phyloP scores from a whole-genome alignment of 75 land plant species.

The Chamaecyparis obtusa region DNA sequence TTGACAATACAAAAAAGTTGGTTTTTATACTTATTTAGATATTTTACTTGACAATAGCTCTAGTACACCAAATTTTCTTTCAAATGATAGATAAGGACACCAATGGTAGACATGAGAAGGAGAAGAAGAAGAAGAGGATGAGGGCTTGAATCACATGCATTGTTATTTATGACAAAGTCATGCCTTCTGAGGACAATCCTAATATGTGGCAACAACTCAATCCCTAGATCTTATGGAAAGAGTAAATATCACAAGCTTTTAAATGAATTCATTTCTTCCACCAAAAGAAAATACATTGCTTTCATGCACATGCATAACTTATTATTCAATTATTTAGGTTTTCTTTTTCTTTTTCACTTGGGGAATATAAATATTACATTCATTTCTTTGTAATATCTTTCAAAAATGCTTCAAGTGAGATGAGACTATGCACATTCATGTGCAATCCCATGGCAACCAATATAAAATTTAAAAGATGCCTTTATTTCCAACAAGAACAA shows the following conservation, averaged over 20 bases:
- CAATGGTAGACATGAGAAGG: conserved; percentile 36
- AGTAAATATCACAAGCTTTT: conserved; percentile 11
- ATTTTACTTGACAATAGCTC: background rate
- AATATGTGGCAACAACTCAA: conserved; percentile 18
- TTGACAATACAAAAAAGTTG: background rate
- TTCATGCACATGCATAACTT: too few species aligned
- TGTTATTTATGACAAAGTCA: background rate
- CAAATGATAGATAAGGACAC: conserved; percentile 40
- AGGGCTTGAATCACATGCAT: conserved; percentile 9
- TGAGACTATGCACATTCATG: too few species aligned
- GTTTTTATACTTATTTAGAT: background rate
- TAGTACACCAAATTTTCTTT: background rate
- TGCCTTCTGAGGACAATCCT: conserved; percentile 19
- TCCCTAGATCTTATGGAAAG: conserved; percentile 23
- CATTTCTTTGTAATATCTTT: too few species aligned
- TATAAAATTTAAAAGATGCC: too few species aligned
- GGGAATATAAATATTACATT: background rate
- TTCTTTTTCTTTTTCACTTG: background rate
- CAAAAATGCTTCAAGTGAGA: too few species aligned
- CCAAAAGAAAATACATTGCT: too few species aligned
- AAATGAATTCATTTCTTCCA: background rate
- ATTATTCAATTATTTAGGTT: background rate
- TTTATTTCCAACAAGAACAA: too few species aligned
- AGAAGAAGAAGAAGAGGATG: conserved; percentile 52
- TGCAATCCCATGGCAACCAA: too few species aligned